phyloP scores from a whole-genome alignment of 2,329 filamentous ascomycete species.

The Bipolaris sorokiniana region DNA sequence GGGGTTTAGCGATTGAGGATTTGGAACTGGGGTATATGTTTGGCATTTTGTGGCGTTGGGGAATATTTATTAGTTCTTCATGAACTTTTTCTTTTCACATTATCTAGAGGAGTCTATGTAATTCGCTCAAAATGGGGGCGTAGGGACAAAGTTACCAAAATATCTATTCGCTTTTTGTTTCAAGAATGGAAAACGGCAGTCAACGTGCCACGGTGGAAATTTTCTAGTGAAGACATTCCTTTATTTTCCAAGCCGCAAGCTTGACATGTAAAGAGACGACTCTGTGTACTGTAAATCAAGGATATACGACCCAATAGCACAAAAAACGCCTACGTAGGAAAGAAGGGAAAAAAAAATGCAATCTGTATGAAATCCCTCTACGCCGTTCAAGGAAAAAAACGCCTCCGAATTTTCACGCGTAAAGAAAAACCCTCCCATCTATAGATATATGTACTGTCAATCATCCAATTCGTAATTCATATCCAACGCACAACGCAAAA shows the following conservation, averaged over 20 bases:
- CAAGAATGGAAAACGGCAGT: not conserved
- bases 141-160: not conserved
- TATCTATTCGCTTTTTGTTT: not conserved
- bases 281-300: too few species aligned
- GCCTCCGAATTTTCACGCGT: not conserved
- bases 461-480: not conserved
- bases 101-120: too few species aligned
- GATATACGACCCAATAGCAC: not conserved
- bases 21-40: too few species aligned
- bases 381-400: not conserved
- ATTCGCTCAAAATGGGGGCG: not conserved
- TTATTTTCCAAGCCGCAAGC: too few species aligned
- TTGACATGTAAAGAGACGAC: too few species aligned
- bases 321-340: not conserved
- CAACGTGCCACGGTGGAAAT: not conserved
- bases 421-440: not conserved
- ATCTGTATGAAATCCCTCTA: too few species aligned
- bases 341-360: not conserved
- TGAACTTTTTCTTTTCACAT: too few species aligned
- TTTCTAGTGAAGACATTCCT: too few species aligned
- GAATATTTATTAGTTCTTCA: too few species aligned
- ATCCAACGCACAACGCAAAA: not conserved
- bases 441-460: not conserved
- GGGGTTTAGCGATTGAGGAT: slow-evolving; percentile 42
- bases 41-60: too few species aligned